Conservation (phyloP, 768 basidiomycete species). For the Naganishia onofrii region DNA sequence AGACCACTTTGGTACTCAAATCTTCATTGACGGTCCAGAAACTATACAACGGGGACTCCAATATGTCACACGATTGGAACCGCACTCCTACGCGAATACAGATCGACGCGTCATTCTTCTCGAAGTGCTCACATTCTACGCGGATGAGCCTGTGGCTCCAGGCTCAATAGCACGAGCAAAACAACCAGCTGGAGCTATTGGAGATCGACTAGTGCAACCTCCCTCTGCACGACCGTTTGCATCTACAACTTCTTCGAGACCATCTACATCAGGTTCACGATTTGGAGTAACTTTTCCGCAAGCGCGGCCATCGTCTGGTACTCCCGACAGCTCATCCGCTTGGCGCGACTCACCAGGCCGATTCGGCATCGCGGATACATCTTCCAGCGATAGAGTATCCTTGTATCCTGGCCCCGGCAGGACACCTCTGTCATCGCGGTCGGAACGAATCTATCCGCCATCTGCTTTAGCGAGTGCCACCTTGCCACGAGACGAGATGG, state of each 20-base stretch:
- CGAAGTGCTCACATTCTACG: conserved; percentile 18
- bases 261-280: neutral
- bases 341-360: neutral
- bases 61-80: conserved; percentile 19
- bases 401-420: neutral
- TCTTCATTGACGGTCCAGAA: conserved; percentile 19
- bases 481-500: neutral
- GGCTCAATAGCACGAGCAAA: conserved; percentile 10
- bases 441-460: neutral
- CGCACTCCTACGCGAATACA: neutral
- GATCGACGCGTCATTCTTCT: neutral
- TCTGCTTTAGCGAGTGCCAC: neutral
- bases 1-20: conserved; percentile 27
- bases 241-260: neutral
- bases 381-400: neutral
- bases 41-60: neutral
- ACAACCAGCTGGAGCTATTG: neutral
- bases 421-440: neutral
- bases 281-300: neutral
- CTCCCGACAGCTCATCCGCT: neutral
- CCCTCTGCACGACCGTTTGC: neutral
- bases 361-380: neutral
- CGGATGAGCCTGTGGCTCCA: conserved; percentile 7
- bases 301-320: neutral
- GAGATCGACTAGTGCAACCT: neutral